These are phyloP conservation scores for Globisporangium acanthophoron DNA, from an alignment of 352 stramenopile genomes.

Conservation along the genomic window DNA sequence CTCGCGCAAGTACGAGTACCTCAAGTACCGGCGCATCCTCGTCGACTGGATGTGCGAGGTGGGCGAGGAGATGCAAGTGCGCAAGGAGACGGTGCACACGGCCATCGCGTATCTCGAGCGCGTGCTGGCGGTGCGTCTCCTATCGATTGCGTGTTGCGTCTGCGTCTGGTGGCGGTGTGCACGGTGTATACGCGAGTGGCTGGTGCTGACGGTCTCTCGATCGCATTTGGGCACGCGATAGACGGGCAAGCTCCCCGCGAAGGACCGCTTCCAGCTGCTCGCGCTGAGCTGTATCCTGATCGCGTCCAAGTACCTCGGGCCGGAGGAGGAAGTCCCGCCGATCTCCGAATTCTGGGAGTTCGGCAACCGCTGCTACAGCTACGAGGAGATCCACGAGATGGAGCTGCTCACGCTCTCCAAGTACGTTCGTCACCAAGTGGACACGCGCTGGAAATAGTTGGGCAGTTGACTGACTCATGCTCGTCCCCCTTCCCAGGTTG, in stretches of 20 bases:
- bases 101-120: constrained; percentile 82
- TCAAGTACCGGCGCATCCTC: constrained; percentile 78
- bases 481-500: constrained; percentile 29
- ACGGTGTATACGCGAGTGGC: neutral
- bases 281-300: constrained; percentile 77
- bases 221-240: neutral
- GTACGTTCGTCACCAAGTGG: constrained; percentile 16
- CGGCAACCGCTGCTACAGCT: constrained; percentile 80
- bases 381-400: constrained; percentile 74
- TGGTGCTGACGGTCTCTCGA: neutral
- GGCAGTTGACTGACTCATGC: constrained; percentile 2
- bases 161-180: neutral
- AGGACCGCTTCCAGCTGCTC: constrained; percentile 78
- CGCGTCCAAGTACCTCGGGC: constrained; percentile 73
- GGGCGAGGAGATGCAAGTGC: constrained; percentile 79
- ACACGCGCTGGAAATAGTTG: constrained; percentile 5
- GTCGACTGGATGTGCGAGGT: constrained; percentile 86
- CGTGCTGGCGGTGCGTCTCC: constrained; percentile 30
- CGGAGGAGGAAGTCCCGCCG: constrained; percentile 74
- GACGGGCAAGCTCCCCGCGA: constrained; percentile 45
- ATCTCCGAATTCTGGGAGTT: constrained; percentile 85
- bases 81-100: constrained; percentile 74
- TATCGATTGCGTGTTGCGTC: neutral
- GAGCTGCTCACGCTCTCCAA: constrained; percentile 54
- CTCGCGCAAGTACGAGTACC: constrained; percentile 70